Base-by-base conservation (phyloP, 2,329 filamentous ascomycete genomes). In the Gliomastix tumulicola region DNA sequence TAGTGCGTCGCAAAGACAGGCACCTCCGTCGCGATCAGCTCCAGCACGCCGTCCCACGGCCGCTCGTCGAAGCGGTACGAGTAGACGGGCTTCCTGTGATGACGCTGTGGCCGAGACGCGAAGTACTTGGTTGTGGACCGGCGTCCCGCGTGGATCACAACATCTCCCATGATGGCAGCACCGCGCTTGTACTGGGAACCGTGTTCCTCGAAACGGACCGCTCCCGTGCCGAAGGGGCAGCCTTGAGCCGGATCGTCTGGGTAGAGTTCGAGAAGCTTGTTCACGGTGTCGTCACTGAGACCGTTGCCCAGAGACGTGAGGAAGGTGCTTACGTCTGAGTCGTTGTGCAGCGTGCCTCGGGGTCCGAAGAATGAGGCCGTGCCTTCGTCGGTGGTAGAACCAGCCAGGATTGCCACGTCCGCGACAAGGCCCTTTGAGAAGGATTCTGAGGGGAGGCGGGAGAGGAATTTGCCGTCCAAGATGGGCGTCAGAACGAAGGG, bases 91-190 rank as follows among this genome's bases (percentile, higher is more conserved):
- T 13, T 58, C 57, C 25, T 28, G 13, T 8, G 25, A 15, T 3
- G 8, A n/a, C n/a, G n/a, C 13, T 28, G 6, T 8, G 9, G 25
- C 13, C 9, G 25, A 12, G 25, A 28, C 12, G 69, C 57, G 69
- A 69, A 76, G 3, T 59, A 60, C 47, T 74, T 57, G 43, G 68
- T 71, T 3, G 69, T 66, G 22, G 65, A 57, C 7, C 76, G 25
- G 16, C 35, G 35, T 7, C 20, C 25, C 10, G 35, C 16, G 19
- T 30, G 23, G 9, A 30, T 17, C 13, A 16, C 11, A 6, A 13
- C 16, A n/a, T 36, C 35, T 15, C 35, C 35, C 4, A 22, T 21
- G 11, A 65, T 28, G 25, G 25, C 25, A 8, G 25, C 25, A 28
- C 25, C 25, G 9, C 25, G 9, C 25, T 28, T 28, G 3, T 28